Evolutionary conservation across 495 filamentous ascomycete species (phyloP), one percentile per base, ranked within the genome.

Genomic region (Filosporella fistucella): DNA sequence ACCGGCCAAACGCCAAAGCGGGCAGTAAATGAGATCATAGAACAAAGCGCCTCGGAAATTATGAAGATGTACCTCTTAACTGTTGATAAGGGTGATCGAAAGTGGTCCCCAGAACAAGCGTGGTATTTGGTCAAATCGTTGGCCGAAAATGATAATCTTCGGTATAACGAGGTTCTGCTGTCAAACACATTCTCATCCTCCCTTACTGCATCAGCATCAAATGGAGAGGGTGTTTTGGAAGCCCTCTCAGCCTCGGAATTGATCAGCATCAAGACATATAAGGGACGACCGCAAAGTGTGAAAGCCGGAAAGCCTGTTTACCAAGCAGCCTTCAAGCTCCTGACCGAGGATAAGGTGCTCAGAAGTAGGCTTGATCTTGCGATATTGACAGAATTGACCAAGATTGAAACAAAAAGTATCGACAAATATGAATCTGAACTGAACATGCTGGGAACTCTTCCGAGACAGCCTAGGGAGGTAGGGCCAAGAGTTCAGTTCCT

Each of bases 11-110:
- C 75, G 0, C 93, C 93, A 1, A 75, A 74, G 58, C 77, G 82
- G 54, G 93, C 93, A n/a, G 85, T 96, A 12, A 68, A 78, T 25
- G 88, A 95, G 53, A 97, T 98, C 44, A 86, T 93, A 33, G 82
- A 88, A 26, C 88, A 95, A 53, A 82, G 84, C 8, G 83, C 89
- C 9, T 85, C 84, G 2, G 94, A 97, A 61, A 91, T 98, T 36
- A 61, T 96, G 43, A 95, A 96, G 60, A 88, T 95, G 73, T 97
- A 90, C 69, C 75, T 97, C 22, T 71, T 96, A 0, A 57, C 64
- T 32, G 65, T 63, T 50, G 49, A 56, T 13, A 65, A 64, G 22
- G 75, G 72, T 34, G 69, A 75, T 35, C 69, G 73, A 44, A 66
- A 78, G 42, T 98, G 89, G 88, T 81, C 76, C 1, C 70, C 77